phyloP scores from a whole-genome alignment of 1,284 basidiomycete species.

The Apiotrichum brassicae region DNA sequence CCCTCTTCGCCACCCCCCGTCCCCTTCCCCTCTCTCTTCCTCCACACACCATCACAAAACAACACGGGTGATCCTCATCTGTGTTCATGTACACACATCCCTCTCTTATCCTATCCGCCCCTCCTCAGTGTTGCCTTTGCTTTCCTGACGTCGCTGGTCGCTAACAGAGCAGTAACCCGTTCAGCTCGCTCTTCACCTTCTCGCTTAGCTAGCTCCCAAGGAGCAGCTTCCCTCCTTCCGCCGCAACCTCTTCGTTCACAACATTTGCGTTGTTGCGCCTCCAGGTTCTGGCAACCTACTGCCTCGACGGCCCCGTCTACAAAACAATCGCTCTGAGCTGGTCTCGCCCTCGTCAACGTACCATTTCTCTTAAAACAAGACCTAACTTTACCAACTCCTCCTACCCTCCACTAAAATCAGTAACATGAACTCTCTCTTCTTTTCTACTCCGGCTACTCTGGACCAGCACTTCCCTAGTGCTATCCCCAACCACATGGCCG shows the following conservation, averaged over 20 bases:
- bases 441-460: conserved; percentile 3
- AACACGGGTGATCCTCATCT: background rate
- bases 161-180: background rate
- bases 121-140: background rate
- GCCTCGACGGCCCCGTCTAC: conserved; percentile 13
- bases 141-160: background rate
- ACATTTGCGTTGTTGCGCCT: background rate
- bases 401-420: background rate
- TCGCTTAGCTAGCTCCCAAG: background rate
- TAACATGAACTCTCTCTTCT: conserved; percentile 19
- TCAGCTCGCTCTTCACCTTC: background rate
- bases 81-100: background rate
- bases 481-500: conserved; percentile 25
- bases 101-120: background rate
- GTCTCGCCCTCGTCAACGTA: conserved; percentile 3
- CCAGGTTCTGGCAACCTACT: conserved; percentile 17
- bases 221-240: background rate
- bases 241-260: conserved; percentile 1
- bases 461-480: conserved; percentile 12
- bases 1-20: background rate
- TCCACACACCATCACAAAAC: background rate
- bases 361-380: background rate
- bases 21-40: background rate
- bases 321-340: conserved; percentile 5
- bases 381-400: background rate